Base-by-base conservation (phyloP, 495 filamentous ascomycete species). In the Lasiosphaeria miniovina region DNA sequence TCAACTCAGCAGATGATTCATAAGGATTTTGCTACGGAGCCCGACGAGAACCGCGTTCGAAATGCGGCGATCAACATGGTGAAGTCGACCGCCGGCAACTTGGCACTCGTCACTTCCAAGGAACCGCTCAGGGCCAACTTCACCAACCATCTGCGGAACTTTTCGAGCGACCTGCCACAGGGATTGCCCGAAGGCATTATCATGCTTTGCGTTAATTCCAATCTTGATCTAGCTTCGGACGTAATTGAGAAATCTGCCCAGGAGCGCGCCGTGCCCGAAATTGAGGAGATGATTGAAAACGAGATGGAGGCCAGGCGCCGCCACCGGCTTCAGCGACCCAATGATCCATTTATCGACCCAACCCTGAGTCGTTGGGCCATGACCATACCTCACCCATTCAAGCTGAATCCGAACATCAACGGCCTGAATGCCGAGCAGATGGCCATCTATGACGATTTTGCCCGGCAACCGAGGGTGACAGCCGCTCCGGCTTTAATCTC, bases 131-230 rank as follows among this genome's bases (percentile, higher is more conserved):
- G 93, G 59, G 91, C 93, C 72, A 97, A 93, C 76, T 97, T 98
- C 77, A 89, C 85, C 38, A 98, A 97, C 73, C 95, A 97, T 68
- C 89, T 99, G 63, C 88, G 95, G n/a, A 73, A 78, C 31, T 80
- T 93, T 67, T 86, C 90, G 9, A 76, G 82, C 59, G 90, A 96
- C 36, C 69, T 86, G 4, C 77, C 78, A 10, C 86, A 86, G 33
- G 88, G 89, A 61, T 77, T 91, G 31, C 89, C 92, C 2, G 95
- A 99, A 69, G 92, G 92, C 17, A 84, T 85, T 32, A 93, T 98
- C 57, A 81, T 96, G 59, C 96, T 98, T 89, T 97, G 95, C 70
- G 93, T 98, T 60, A 98, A 98, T 68, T 94, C 96, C 57, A 99
- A 99, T 71, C 80, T 98, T 35, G 94, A 99, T 62, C 82, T 89